These are phyloP conservation scores for Metschnikowia proteae DNA, from an alignment of 805 yeast species.

Conservation along the genomic window DNA sequence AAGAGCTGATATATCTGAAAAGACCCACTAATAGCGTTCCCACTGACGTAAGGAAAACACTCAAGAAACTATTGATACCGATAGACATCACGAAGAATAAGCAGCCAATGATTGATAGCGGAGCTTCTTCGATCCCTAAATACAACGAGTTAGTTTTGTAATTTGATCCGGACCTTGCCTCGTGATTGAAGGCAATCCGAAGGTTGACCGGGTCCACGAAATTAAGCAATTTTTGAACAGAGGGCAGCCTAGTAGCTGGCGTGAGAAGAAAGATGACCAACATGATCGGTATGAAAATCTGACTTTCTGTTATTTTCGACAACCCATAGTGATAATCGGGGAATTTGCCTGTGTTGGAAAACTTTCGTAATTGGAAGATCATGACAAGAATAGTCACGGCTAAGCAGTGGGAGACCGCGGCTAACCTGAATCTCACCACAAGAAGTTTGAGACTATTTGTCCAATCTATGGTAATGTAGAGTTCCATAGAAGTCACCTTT, in stretches of 20 bases:
- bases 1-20: background rate
- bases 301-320: conserved; percentile 19
- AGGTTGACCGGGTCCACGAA: conserved; percentile 52
- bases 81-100: conserved; percentile 47
- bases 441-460: conserved; percentile 61
- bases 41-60: conserved; percentile 20
- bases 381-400: conserved; percentile 52
- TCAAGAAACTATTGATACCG: conserved; percentile 38
- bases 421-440: conserved; percentile 72
- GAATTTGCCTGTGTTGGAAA: conserved; percentile 22
- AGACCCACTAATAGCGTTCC: conserved; percentile 9
- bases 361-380: conserved; percentile 50
- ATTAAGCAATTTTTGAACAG: conserved; percentile 38
- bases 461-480: conserved; percentile 48
- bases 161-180: conserved; percentile 30
- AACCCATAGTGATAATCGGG: conserved; percentile 40
- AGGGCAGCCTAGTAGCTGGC: conserved; percentile 30
- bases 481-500: conserved; percentile 28
- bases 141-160: conserved; percentile 53
- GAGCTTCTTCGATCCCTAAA: conserved; percentile 60
- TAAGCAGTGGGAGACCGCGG: conserved; percentile 66
- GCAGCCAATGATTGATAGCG: conserved; percentile 57
- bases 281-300: conserved; percentile 20
- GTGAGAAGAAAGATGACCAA: conserved; percentile 34
- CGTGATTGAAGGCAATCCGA: conserved; percentile 43